Conservation (phyloP, 805 yeast genomes). For the Zygosaccharomyces kombuchaensis region DNA sequence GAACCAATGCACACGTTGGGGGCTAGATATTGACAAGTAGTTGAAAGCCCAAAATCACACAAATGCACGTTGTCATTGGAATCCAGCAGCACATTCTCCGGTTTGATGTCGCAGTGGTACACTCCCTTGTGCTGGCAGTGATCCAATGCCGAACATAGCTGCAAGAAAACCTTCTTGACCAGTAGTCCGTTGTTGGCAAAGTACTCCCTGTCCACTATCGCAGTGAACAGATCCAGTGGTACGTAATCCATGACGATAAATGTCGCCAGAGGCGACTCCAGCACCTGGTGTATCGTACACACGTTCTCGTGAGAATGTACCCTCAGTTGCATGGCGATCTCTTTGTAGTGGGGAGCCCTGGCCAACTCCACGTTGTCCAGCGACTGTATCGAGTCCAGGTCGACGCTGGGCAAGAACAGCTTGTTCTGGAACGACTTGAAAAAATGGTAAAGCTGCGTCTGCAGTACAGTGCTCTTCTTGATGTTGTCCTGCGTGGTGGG, state of each 20-base stretch:
- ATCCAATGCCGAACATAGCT: slow-evolving; percentile 75
- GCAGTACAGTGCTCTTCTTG: slow-evolving; percentile 25
- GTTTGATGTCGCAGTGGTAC: slow-evolving; percentile 92
- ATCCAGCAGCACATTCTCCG: slow-evolving; percentile 81
- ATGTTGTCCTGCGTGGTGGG: slow-evolving; percentile 17
- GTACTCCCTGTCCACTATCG: slow-evolving; percentile 70
- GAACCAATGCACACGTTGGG: slow-evolving; percentile 81
- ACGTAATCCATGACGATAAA: slow-evolving; percentile 84
- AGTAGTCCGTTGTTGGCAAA: slow-evolving; percentile 50
- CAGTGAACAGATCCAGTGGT: slow-evolving; percentile 79
- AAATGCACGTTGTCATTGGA: slow-evolving; percentile 55
- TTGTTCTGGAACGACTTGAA: slow-evolving; percentile 24
- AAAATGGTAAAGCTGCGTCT: slow-evolving; percentile 27
- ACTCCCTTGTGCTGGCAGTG: slow-evolving; percentile 81
- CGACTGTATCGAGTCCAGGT: slow-evolving; percentile 25
- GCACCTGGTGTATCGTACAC: slow-evolving; percentile 67
- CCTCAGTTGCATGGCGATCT: slow-evolving; percentile 65
- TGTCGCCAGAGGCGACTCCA: slow-evolving; percentile 52
- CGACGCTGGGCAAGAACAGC: slow-evolving; percentile 25
- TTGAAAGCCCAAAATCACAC: slow-evolving; percentile 86
- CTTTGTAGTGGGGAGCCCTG: slow-evolving; percentile 45
- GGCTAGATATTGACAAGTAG: slow-evolving; percentile 51
- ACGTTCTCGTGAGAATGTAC: slow-evolving; percentile 80
- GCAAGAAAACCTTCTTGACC: slow-evolving; percentile 59
- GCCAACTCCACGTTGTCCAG: slow-evolving; percentile 37